Conservation (phyloP, 73 alveolate genomes). For the Tetrahymena malaccensis region DNA sequence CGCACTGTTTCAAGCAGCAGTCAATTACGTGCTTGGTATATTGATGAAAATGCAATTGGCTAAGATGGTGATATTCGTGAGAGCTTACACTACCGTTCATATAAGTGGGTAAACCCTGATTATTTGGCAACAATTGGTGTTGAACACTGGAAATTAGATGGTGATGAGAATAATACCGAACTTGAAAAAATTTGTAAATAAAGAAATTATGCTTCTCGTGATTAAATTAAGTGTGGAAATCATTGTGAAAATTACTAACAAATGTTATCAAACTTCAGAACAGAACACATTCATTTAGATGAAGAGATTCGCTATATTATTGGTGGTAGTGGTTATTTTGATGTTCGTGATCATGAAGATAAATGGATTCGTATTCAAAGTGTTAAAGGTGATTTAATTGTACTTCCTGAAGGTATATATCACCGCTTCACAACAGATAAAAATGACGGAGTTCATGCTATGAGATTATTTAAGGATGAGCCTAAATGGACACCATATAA, state of each 20-base stretch:
- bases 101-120: neutral
- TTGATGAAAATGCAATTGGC: neutral
- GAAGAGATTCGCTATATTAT: constrained; percentile 44
- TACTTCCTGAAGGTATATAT: constrained; percentile 44
- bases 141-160: neutral
- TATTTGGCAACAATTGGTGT: neutral
- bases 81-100: neutral
- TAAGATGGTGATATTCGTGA: neutral
- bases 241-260: neutral
- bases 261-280: neutral
- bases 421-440: constrained; percentile 14
- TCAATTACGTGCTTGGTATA: neutral
- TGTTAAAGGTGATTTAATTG: constrained; percentile 35
- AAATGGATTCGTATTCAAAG: constrained; percentile 36
- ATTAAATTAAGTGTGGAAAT: neutral
- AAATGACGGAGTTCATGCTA: neutral
- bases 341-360: constrained; percentile 39
- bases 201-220: neutral
- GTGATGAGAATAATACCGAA: neutral
- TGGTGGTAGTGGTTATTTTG: constrained; percentile 49
- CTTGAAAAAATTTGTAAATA: neutral
- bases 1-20: neutral
- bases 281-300: neutral
- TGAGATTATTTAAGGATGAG: constrained; percentile 18
- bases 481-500: constrained; percentile 50